A percentile compares a stretch with the other conserved stretches of the same genome.
Evolutionary conservation across 2,329 filamentous ascomycete species (phyloP).

Genomic region (Neonectria punicea): DNA sequence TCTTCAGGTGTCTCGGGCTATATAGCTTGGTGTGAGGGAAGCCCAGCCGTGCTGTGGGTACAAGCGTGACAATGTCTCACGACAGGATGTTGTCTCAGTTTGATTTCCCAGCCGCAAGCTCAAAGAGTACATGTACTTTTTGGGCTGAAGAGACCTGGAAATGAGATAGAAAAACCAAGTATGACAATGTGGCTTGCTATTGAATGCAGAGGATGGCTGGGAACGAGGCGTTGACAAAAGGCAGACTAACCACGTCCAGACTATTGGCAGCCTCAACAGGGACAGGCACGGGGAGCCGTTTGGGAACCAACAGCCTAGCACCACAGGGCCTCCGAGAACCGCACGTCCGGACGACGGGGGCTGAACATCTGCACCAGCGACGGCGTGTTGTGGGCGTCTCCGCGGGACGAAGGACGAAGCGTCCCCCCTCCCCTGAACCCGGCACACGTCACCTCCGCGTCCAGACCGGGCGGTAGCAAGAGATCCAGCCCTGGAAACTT

Average conservation of each 20-base stretch:
- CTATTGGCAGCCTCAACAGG: too few relatives aligned
- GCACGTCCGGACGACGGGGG: too few relatives aligned
- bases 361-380: too few relatives aligned
- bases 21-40: neutral
- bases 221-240: neutral
- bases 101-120: neutral
- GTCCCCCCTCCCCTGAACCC: neutral
- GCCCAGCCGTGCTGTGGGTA: neutral
- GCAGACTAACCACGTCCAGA: neutral
- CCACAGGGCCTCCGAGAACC: too few relatives aligned
- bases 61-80: neutral
- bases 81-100: neutral
- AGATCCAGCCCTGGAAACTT: neutral
- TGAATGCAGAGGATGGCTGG: neutral
- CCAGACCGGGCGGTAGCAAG: neutral
- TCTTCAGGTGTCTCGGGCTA: neutral
- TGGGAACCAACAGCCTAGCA: too few relatives aligned
- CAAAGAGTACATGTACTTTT: neutral
- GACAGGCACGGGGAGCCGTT: too few relatives aligned
- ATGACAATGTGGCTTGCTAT: neutral
- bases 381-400: too few relatives aligned
- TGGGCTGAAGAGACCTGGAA: neutral
- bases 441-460: neutral
- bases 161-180: neutral
- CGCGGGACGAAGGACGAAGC: neutral